These are phyloP conservation scores for Ganoderma sinense DNA, from an alignment of 1,284 basidiomycete genomes.

Conservation along the genomic window DNA sequence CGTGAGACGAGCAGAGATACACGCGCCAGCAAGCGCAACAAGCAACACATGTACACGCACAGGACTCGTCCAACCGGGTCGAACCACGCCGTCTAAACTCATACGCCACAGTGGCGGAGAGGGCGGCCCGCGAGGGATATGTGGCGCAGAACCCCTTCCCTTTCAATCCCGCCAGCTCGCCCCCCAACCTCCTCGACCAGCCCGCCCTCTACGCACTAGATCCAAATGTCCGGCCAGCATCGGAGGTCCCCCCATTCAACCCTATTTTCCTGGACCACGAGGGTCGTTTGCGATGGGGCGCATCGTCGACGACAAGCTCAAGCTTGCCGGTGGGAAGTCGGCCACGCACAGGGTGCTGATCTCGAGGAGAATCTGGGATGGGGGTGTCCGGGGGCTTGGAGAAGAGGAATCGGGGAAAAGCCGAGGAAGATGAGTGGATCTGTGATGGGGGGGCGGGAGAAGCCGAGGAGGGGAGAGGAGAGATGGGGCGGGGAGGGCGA, in stretches of 20 bases:
- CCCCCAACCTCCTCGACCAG: background rate
- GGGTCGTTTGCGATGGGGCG: background rate
- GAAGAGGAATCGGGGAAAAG: background rate
- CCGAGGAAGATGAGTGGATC: constrained; percentile 2
- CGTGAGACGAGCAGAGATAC: background rate
- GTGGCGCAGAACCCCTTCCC: background rate
- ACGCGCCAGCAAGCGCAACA: background rate
- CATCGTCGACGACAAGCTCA: background rate
- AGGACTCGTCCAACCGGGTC: background rate
- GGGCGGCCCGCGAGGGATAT: background rate
- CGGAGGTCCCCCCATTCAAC: background rate
- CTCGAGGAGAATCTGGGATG: background rate
- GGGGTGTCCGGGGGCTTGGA: background rate
- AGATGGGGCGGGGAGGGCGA: background rate
- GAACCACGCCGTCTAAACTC: background rate
- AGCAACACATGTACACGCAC: background rate
- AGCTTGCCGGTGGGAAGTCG: background rate
- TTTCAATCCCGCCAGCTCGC: background rate
- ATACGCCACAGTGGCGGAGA: background rate
- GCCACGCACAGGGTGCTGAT: background rate
- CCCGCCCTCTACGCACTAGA: background rate
- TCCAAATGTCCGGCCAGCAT: background rate
- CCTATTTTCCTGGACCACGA: background rate
- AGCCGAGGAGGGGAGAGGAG: background rate
- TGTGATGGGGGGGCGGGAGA: background rate